These are phyloP conservation scores for Biscogniauxia marginata DNA, from an alignment of 2,329 filamentous ascomycete species.

Conservation along the genomic window DNA sequence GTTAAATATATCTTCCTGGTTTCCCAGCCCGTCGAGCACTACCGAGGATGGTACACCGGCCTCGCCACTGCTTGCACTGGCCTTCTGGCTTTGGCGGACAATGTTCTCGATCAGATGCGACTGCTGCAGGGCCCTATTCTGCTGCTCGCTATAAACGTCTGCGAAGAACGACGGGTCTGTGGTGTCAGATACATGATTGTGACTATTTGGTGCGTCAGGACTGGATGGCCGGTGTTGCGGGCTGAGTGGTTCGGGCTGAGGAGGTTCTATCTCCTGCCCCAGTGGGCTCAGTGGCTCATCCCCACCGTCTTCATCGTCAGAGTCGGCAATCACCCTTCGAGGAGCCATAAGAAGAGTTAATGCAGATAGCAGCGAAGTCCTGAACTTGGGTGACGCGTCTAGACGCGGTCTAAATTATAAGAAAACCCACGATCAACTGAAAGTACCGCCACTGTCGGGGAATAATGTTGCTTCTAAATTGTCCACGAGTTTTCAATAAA, in stretches of 20 bases:
- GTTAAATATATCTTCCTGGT: constrained; percentile 16
- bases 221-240: constrained; percentile 21
- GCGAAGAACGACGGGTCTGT: constrained; percentile 32
- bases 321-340: constrained; percentile 34
- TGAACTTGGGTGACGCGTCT: neutral
- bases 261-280: constrained; percentile 15
- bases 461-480: too few species aligned
- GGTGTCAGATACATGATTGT: constrained; percentile 20
- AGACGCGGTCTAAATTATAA: neutral
- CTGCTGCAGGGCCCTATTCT: constrained; percentile 26
- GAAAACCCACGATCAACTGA: neutral
- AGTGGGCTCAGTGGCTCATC: constrained; percentile 15
- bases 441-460: neutral
- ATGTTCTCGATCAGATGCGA: constrained; percentile 33
- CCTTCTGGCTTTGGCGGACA: constrained; percentile 33
- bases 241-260: constrained; percentile 31
- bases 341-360: constrained; percentile 23
- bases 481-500: too few species aligned
- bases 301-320: constrained; percentile 33
- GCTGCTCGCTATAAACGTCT: constrained; percentile 26
- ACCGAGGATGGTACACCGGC: constrained; percentile 29
- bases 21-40: constrained; percentile 14
- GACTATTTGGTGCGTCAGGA: constrained; percentile 8
- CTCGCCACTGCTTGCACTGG: constrained; percentile 30
- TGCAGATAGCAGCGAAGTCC: neutral